These are phyloP conservation scores for Fraxinus dipetala DNA, from an alignment of 305 asterid species.

Conservation along the genomic window DNA sequence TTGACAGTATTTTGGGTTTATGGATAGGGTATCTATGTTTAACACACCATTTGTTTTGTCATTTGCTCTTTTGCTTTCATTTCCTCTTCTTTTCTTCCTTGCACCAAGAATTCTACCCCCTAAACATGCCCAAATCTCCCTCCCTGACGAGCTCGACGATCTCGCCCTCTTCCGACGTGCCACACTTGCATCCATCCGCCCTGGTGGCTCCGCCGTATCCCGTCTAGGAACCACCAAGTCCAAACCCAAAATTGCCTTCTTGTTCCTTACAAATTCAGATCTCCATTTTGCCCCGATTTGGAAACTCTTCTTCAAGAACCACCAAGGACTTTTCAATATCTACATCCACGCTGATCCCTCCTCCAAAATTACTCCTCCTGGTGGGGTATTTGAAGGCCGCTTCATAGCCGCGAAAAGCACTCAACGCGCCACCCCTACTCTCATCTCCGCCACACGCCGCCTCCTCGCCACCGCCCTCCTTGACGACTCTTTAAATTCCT, in stretches of 20 bases:
- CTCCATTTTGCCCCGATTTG: conserved; percentile 41
- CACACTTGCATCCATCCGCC: conserved; percentile 38
- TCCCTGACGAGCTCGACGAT: conserved; percentile 66
- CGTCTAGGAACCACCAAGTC: conserved; percentile 27
- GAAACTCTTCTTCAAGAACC: conserved; percentile 37
- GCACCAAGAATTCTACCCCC: conserved; percentile 49
- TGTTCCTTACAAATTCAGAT: conserved; percentile 37
- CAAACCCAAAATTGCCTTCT: conserved; percentile 42
- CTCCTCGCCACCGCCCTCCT: conserved; percentile 78
- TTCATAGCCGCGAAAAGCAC: conserved; percentile 34
- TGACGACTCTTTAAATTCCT: conserved; percentile 60
- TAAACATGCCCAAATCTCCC: conserved; percentile 35
- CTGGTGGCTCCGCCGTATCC: conserved; percentile 22
- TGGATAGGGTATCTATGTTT: conserved; percentile 35
- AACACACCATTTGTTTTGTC: conserved; percentile 44
- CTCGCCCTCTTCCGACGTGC: conserved; percentile 68
- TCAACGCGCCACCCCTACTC: conserved; percentile 58
- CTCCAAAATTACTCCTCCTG: conserved; percentile 26
- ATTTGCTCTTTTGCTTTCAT: conserved; percentile 44
- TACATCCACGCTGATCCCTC: conserved; percentile 42
- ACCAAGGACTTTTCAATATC: conserved; percentile 18
- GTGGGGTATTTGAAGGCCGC: conserved; percentile 34
- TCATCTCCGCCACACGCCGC: conserved; percentile 79
- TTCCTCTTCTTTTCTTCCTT: conserved; percentile 46
- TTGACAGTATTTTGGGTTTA: neutral